Percentiles rank a stretch among this genome's conserved stretches.
These are phyloP conservation scores for Penicillium sp. DNA, from an alignment of 2,329 filamentous ascomycete genomes.

Conservation along the genomic window DNA sequence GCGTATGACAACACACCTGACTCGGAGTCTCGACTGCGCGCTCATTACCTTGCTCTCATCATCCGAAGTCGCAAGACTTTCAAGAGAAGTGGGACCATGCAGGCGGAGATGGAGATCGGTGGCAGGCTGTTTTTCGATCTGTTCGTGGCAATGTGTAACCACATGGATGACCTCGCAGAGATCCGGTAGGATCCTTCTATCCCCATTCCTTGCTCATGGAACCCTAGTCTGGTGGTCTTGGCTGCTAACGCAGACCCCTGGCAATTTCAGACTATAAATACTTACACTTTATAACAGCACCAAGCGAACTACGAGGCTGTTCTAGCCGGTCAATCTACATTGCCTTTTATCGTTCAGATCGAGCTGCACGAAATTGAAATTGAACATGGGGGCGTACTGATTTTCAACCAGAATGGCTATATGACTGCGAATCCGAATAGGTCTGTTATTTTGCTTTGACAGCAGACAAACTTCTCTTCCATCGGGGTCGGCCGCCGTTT, in stretches of 20 bases:
- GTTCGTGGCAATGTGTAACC: slow-evolving; percentile 97
- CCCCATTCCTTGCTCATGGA: slow-evolving; percentile 11
- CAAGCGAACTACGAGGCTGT: slow-evolving; percentile 50
- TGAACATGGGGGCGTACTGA: slow-evolving; percentile 13
- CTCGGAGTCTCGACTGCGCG: slow-evolving; percentile 84
- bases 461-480: slow-evolving; percentile 35
- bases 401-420: slow-evolving; percentile 34
- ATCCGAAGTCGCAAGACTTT: slow-evolving; percentile 97
- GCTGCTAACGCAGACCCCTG: background rate
- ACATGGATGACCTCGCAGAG: slow-evolving; percentile 92
- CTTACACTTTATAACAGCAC: slow-evolving; percentile 37
- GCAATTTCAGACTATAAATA: slow-evolving; percentile 10
- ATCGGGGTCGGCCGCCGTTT: slow-evolving; percentile 46
- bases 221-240: slow-evolving; percentile 6
- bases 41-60: slow-evolving; percentile 95
- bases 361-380: slow-evolving; percentile 24
- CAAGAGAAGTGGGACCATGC: slow-evolving; percentile 97
- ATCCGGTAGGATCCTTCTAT: slow-evolving; percentile 58
- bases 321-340: slow-evolving; percentile 39
- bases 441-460: slow-evolving; percentile 25
- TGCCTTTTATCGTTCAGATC: slow-evolving; percentile 16
- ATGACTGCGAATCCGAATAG: slow-evolving; percentile 27
- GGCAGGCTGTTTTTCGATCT: slow-evolving; percentile 96
- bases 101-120: slow-evolving; percentile 95
- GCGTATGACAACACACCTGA: slow-evolving; percentile 94